Conservation (phyloP, 352 stramenopile genomes). For the Phytophthora agathidicida region DNA sequence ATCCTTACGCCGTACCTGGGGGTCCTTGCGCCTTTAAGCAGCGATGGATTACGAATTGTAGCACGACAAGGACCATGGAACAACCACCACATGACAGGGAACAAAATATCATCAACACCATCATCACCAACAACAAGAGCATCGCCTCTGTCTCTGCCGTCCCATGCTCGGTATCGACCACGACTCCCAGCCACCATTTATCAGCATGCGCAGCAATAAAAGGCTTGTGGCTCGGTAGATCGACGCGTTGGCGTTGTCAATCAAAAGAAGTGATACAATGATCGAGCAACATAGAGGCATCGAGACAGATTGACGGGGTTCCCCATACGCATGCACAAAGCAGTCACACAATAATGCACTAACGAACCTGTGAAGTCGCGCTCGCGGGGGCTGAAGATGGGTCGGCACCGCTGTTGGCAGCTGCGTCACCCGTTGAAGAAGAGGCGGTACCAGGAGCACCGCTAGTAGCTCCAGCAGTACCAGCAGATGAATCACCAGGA, state of each 20-base stretch:
- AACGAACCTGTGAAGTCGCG: constrained; percentile 69
- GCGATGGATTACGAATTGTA: constrained; percentile 30
- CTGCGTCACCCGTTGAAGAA: constrained; percentile 5
- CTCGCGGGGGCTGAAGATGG: constrained; percentile 22
- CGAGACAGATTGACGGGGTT: constrained; percentile 26
- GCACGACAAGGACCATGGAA: constrained; percentile 30
- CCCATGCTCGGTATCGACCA: constrained; percentile 23
- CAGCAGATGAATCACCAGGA: constrained; percentile 12
- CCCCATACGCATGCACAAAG: constrained; percentile 14
- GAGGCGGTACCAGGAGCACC: constrained; percentile 12
- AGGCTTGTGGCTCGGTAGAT: constrained; percentile 10
- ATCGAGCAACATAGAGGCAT: constrained; percentile 30
- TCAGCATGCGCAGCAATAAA: constrained; percentile 21
- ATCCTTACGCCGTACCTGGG: constrained; percentile 59
- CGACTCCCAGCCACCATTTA: constrained; percentile 1
- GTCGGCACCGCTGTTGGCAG: constrained; percentile 15
- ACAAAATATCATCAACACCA: constrained; percentile 50
- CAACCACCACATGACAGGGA: constrained; percentile 32
- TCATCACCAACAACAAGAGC: constrained; percentile 39
- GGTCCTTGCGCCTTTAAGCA: constrained; percentile 61
- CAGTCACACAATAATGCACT: constrained; percentile 50
- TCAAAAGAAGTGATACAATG: constrained; percentile 9
- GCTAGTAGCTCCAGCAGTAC: constrained; percentile 9
- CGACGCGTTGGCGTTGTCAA: constrained; percentile 9
- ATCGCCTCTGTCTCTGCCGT: constrained; percentile 38